These are phyloP conservation scores for Graphilbum ipis-grandicollis DNA, from an alignment of 2,329 filamentous ascomycete species.

Conservation along the genomic window DNA sequence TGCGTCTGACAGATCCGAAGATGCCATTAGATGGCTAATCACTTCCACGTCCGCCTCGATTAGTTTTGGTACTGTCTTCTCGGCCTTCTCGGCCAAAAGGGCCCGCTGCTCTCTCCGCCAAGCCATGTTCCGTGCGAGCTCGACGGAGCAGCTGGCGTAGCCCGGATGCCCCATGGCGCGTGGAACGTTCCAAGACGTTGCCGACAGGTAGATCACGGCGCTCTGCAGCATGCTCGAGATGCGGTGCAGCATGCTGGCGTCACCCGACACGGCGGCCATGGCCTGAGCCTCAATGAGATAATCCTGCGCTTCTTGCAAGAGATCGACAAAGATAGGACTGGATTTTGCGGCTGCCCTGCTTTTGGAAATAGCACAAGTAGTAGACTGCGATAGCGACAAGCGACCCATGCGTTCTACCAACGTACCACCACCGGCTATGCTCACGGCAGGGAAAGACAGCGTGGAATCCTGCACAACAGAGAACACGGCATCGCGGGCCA, in stretches of 20 bases:
- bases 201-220: conserved; percentile 47
- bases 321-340: conserved; percentile 34
- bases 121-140: conserved; percentile 53
- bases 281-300: conserved; percentile 46
- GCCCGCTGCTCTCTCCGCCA: conserved; percentile 47
- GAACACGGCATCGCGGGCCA: conserved; percentile 67
- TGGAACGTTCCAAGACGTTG: conserved; percentile 31
- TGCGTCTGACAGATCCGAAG: background rate
- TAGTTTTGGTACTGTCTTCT: conserved; percentile 15
- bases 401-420: conserved; percentile 9
- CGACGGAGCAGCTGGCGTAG: conserved; percentile 45
- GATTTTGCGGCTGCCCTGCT: conserved; percentile 8
- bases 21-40: background rate
- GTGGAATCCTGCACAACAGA: conserved; percentile 87
- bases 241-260: conserved; percentile 43
- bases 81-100: conserved; percentile 28
- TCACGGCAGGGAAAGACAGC: conserved; percentile 64
- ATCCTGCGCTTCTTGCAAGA: conserved; percentile 47
- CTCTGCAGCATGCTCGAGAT: conserved; percentile 47
- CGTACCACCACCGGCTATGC: conserved; percentile 17
- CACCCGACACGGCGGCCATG: conserved; percentile 31
- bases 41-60: conserved; percentile 8
- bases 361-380: background rate
- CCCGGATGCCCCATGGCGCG: conserved; percentile 30
- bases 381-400: conserved; percentile 16